Base-by-base conservation (phyloP, 371 early-diverging fungal species). In the Mucor piriformis region DNA sequence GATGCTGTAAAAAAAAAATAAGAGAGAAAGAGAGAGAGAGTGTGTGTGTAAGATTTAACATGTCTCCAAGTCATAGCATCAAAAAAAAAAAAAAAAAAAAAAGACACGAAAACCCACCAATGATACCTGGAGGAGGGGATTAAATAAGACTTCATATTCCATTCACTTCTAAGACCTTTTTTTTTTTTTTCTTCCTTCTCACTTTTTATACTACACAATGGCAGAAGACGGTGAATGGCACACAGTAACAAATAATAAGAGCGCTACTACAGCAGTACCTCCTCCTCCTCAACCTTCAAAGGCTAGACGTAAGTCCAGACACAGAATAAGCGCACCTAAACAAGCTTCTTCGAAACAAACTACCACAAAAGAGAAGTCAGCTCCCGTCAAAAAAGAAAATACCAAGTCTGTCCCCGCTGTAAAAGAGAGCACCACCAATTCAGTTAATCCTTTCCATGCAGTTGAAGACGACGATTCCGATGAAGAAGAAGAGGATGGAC, bases 401-500 rank as follows among this genome's bases (percentile, higher is more conserved):
- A 3, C n/a, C 6, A 47, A 35, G 16, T 16, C 33, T 11, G 29
- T 29, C 6, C 29, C 29, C 8, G 8, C 29, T 29, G 6, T 6
- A 4, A 29, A 29, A 29, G 29, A 29, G 8, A 29, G 29, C 29
- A 29, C 29, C 8, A 25, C 24, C 11, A 44, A 37, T 3, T 8
- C 15, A 3, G 56, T 0, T n/a, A 61, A 67, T 20, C 55, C 67
- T 13, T 62, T 57, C 18, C 61, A 66, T 23, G 54, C 52, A n/a
- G 48, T 40, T 11, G 78, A 78, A 43, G 78, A 80, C 20, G 82
- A 76, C n/a, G 78, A 72, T 25, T 66, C 69, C 3, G 66, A 74
- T 18, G 80, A 70, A 37, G 82, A 79, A 15, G 74, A 78, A 24
- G 83, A 70, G 35, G 77, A 77, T 57, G 79, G 63, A 61, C 68